phyloP scores from a whole-genome alignment of 2,329 filamentous ascomycete genomes.

The Colletotrichum lentis region DNA sequence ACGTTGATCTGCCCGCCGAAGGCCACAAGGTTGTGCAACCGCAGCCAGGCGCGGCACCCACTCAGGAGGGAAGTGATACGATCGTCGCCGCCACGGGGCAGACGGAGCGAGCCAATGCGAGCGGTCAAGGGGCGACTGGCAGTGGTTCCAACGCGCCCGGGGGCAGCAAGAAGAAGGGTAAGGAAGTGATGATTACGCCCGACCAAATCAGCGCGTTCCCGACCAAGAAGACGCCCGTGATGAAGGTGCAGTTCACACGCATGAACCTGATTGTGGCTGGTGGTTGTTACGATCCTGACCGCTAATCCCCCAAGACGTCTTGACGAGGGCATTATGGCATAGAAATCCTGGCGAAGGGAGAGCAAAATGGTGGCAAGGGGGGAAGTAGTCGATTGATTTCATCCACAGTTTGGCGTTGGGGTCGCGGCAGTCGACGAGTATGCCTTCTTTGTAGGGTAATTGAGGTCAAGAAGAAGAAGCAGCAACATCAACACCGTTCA shows the following conservation, averaged over 20 bases:
- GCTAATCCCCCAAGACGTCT: conserved; percentile 43
- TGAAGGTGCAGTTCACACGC: conserved; percentile 90
- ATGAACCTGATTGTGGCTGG: conserved; percentile 95
- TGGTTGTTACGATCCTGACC: conserved; percentile 70
- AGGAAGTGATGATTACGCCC: conserved; percentile 87
- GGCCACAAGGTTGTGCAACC: conserved; percentile 62
- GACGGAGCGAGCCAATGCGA: conserved; percentile 42
- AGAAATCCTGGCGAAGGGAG: not conserved
- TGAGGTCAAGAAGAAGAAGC: not conserved
- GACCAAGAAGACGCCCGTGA: conserved; percentile 94
- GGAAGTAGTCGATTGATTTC: conserved; percentile 23
- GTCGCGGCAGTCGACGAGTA: conserved; percentile 18
- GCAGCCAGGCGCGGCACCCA: conserved; percentile 28
- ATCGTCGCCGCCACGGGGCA: conserved; percentile 44
- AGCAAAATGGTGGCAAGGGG: not conserved
- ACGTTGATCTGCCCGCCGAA: conserved; percentile 77
- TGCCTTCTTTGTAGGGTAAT: conserved; percentile 25
- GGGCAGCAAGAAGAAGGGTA: conserved; percentile 76
- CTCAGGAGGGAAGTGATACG: conserved; percentile 44
- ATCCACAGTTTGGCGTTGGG: conserved; percentile 36
- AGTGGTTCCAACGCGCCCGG: conserved; percentile 43
- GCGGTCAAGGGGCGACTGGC: conserved; percentile 43
- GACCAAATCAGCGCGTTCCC: conserved; percentile 96
- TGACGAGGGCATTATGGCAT: not conserved
- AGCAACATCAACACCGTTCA: not conserved